phyloP scores from a whole-genome alignment of 768 basidiomycete species.

The Trametes coccinea region DNA sequence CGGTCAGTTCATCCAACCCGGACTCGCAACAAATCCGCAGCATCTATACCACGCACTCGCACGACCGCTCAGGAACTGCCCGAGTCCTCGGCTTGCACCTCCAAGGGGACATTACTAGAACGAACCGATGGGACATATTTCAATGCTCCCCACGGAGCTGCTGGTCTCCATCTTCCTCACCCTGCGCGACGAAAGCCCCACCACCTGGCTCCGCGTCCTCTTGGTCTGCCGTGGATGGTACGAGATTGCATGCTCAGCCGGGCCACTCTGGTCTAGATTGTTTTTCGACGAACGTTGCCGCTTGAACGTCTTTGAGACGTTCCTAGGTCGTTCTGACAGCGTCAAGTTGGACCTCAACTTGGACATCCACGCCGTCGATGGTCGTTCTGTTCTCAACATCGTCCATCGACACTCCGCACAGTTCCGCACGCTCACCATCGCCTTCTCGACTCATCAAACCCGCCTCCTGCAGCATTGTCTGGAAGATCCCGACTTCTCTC shows the following conservation, averaged over 20 bases:
- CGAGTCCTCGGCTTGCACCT: no score
- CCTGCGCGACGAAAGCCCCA: not conserved
- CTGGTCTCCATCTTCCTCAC: not conserved
- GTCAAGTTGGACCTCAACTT: not conserved
- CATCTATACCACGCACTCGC: no score
- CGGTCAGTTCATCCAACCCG: no score
- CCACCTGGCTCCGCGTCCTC: slow-evolving; percentile 1
- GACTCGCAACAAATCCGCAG: no score
- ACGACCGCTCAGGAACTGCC: no score
- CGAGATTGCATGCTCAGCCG: not conserved
- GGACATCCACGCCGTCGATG: not conserved
- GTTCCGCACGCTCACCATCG: not conserved
- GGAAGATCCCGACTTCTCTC: not conserved
- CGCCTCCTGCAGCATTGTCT: not conserved
- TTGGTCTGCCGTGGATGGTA: slow-evolving; percentile 4
- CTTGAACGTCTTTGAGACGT: not conserved
- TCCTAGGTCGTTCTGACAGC: not conserved
- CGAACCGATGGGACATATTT: not conserved
- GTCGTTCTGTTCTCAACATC: not conserved
- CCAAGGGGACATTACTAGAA: not conserved
- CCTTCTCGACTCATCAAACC: not conserved
- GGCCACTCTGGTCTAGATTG: not conserved
- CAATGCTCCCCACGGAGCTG: not conserved
- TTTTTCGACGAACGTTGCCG: not conserved
- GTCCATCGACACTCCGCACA: not conserved